phyloP scores from a whole-genome alignment of 306 rosid species.

The Castanea sativa region DNA sequence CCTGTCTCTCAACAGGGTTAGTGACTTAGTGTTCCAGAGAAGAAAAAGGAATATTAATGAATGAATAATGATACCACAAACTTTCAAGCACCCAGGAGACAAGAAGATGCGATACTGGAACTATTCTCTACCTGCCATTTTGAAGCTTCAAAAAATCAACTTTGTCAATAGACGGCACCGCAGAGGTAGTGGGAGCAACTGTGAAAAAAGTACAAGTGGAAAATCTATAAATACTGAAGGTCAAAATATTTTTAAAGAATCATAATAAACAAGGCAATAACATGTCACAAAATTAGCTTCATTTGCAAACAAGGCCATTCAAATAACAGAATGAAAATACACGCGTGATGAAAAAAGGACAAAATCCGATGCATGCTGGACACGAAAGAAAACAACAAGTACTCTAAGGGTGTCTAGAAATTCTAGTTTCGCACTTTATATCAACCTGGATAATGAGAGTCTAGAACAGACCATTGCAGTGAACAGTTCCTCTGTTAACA shows the following conservation, averaged over 20 bases:
- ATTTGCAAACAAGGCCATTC: not conserved
- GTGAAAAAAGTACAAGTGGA: slow-evolving; percentile 38
- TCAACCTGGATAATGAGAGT: slow-evolving; percentile 62
- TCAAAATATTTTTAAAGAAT: not conserved
- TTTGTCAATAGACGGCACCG: slow-evolving; percentile 56
- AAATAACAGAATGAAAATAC: slow-evolving; percentile 11
- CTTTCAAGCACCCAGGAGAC: not conserved
- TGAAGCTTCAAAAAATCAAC: slow-evolving; percentile 78
- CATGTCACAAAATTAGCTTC: slow-evolving; percentile 1
- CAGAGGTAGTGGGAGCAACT: slow-evolving; percentile 68
- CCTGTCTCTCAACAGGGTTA: too few species aligned
- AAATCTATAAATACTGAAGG: slow-evolving; percentile 11
- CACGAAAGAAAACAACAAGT: not conserved
- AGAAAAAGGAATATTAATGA: not conserved
- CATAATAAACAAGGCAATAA: slow-evolving; percentile 1
- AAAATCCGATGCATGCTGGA: not conserved
- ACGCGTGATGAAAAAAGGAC: not conserved
- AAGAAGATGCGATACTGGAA: not conserved
- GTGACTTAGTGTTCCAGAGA: not conserved
- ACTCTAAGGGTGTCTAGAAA: slow-evolving; percentile 27
- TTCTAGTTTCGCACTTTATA: slow-evolving; percentile 35
- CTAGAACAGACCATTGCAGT: slow-evolving; percentile 97
- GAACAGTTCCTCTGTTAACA: slow-evolving; percentile 54
- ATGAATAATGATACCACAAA: not conserved
- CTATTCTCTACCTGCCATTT: slow-evolving; percentile 73